A percentile compares a stretch with the other conserved stretches of the same genome.
Conservation (phyloP, 2,329 filamentous ascomycete species). For the Ustilaginoidea virens region DNA sequence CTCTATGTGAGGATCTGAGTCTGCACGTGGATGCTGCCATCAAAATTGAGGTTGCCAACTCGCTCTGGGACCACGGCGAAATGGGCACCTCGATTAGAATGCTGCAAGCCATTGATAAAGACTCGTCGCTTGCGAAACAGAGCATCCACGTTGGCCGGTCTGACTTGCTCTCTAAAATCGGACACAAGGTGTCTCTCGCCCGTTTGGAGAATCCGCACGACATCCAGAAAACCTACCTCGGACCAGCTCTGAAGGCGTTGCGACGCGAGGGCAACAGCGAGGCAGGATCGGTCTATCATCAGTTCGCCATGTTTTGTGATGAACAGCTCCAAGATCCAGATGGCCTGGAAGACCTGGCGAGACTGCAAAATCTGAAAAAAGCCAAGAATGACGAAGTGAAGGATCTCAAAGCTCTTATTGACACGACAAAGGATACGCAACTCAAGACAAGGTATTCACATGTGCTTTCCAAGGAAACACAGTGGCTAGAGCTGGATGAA, state of each 20-base stretch:
- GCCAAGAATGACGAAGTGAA: conserved; percentile 69
- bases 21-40: conserved; percentile 64
- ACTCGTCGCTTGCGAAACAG: conserved; percentile 49
- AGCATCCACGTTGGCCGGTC: conserved; percentile 57
- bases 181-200: conserved; percentile 77
- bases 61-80: conserved; percentile 89
- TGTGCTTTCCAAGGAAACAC: conserved; percentile 57
- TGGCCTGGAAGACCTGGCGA: conserved; percentile 66
- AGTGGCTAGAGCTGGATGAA: conserved; percentile 83
- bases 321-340: conserved; percentile 81
- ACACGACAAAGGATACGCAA: conserved; percentile 33
- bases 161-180: conserved; percentile 74
- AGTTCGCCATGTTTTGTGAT: conserved; percentile 92
- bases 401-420: conserved; percentile 50
- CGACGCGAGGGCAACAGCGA: conserved; percentile 51
- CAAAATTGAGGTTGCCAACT: conserved; percentile 70
- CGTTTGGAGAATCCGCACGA: conserved; percentile 79
- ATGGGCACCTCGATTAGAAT: conserved; percentile 79
- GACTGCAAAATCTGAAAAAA: conserved; percentile 64
- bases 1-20: conserved; percentile 51
- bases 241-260: conserved; percentile 70
- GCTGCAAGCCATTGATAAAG: conserved; percentile 54
- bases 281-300: conserved; percentile 79
- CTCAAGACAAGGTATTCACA: conserved; percentile 40
- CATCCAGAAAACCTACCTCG: conserved; percentile 76